A percentile compares a stretch with the other conserved stretches of the same genome.
Conservation (phyloP, 208 protist species). For the Acanthamoeba lenticulata region DNA sequence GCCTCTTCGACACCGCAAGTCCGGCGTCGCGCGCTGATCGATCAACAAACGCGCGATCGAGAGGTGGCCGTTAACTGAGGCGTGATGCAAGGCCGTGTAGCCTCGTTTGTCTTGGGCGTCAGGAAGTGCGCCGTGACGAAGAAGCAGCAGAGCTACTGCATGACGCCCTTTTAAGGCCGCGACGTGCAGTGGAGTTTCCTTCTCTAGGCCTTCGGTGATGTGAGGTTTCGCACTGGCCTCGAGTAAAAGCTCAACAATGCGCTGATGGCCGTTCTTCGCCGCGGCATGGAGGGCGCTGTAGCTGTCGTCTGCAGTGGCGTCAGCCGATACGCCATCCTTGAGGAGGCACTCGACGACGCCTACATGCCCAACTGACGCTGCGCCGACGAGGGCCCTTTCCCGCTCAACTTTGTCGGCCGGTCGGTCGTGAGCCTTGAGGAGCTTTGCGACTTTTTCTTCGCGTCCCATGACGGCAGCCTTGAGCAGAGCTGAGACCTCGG, state of each 20-base stretch:
- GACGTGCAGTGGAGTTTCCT: slow-evolving; percentile 33
- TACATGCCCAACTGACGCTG: slow-evolving; percentile 18
- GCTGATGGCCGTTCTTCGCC: slow-evolving; percentile 34
- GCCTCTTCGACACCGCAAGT: not conserved
- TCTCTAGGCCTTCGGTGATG: not conserved
- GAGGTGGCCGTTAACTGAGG: slow-evolving; percentile 32
- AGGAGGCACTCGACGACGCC: slow-evolving; percentile 39
- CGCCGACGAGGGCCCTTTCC: slow-evolving; percentile 9
- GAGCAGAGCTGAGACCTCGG: not conserved
- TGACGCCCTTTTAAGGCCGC: slow-evolving; percentile 20
- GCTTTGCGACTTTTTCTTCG: not conserved
- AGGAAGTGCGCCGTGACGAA: not conserved
- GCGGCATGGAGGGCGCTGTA: slow-evolving; percentile 18
- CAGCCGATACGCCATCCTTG: not conserved
- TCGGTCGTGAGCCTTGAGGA: not conserved
- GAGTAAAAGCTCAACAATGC: slow-evolving; percentile 11
- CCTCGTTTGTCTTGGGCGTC: not conserved
- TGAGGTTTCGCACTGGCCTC: not conserved
- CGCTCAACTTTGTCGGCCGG: not conserved
- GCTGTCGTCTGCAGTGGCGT: not conserved
- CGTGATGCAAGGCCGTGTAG: slow-evolving; percentile 49
- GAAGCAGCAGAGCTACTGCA: not conserved
- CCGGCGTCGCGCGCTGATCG: not conserved
- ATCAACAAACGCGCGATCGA: not conserved
- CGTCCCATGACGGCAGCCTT: not conserved